phyloP scores from a whole-genome alignment of 495 filamentous ascomycete genomes.

The Xylaria cubensis region DNA sequence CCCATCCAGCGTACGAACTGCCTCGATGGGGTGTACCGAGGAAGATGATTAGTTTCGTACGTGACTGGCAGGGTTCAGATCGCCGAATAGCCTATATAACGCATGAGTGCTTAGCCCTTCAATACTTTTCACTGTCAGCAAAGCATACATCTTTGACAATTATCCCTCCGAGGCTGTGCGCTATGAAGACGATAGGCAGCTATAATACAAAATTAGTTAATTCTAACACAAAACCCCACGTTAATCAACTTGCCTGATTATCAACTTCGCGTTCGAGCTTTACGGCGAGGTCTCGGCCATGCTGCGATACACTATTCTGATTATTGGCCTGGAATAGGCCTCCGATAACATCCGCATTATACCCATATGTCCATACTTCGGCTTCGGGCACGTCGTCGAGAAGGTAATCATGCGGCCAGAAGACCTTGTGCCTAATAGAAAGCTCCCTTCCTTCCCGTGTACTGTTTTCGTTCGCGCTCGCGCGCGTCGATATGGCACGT shows the following conservation, averaged over 20 bases:
- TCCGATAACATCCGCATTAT: slow-evolving; percentile 49
- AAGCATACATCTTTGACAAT: slow-evolving; percentile 4
- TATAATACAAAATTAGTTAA: background rate
- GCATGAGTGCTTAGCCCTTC: background rate
- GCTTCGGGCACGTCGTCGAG: slow-evolving; percentile 45
- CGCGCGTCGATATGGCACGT: no score
- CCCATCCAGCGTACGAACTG: slow-evolving; percentile 42
- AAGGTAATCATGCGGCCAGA: slow-evolving; percentile 50
- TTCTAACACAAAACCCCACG: background rate
- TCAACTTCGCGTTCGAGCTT: slow-evolving; percentile 40
- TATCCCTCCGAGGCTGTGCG: slow-evolving; percentile 5
- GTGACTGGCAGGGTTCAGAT: slow-evolving; percentile 32
- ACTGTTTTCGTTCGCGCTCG: background rate
- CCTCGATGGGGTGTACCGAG: slow-evolving; percentile 53
- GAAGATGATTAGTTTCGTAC: slow-evolving; percentile 40
- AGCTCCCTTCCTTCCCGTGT: background rate
- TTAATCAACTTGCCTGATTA: slow-evolving; percentile 29
- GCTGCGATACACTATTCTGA: slow-evolving; percentile 46
- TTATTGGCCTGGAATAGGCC: slow-evolving; percentile 45
- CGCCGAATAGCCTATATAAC: slow-evolving; percentile 36
- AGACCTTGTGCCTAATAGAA: slow-evolving; percentile 29
- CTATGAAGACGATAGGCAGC: background rate
- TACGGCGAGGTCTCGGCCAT: slow-evolving; percentile 40
- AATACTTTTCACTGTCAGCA: background rate
- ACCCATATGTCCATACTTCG: slow-evolving; percentile 51